Percentiles rank a stretch among this genome's conserved stretches.
phyloP scores from a whole-genome alignment of 129 eudicot genomes.

The Pseudognaphalium luteoalbum region DNA sequence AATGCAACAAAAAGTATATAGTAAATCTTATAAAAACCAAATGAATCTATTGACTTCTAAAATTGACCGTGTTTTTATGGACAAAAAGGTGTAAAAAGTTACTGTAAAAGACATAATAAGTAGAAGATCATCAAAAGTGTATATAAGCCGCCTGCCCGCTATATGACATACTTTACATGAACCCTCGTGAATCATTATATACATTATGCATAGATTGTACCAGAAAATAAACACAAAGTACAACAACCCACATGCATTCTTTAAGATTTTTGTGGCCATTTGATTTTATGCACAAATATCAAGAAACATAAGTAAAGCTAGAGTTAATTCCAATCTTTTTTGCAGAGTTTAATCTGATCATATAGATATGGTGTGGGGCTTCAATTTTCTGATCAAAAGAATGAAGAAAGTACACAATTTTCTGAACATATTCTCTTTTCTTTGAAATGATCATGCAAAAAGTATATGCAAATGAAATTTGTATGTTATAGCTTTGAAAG shows the following conservation, averaged over 20 bases:
- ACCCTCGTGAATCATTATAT: background rate
- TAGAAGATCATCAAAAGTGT: conserved; percentile 8
- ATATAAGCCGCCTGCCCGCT: conserved; percentile 37
- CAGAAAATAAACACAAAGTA: conserved; percentile 15
- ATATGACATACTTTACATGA: conserved; percentile 26
- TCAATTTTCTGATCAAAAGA: conserved; percentile 21
- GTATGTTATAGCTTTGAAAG: background rate
- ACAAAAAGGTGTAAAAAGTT: conserved; percentile 10
- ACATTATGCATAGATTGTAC: conserved; percentile 9
- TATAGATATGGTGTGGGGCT: conserved; percentile 24
- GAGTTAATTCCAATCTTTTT: conserved; percentile 61
- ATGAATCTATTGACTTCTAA: background rate
- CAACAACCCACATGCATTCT: conserved; percentile 12
- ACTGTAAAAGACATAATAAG: conserved; percentile 12
- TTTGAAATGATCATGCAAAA: background rate
- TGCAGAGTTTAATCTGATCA: conserved; percentile 45
- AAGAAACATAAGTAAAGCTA: conserved; percentile 46
- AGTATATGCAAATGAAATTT: background rate
- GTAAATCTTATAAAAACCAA: background rate
- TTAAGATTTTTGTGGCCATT: conserved; percentile 24
- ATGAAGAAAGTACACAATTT: background rate
- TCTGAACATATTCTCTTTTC: background rate
- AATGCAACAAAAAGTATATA: background rate
- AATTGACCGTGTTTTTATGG: conserved; percentile 4
- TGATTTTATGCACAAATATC: conserved; percentile 38